Conservation (phyloP, 192 early-diverging fungal genomes). For the Podila epicladia region DNA sequence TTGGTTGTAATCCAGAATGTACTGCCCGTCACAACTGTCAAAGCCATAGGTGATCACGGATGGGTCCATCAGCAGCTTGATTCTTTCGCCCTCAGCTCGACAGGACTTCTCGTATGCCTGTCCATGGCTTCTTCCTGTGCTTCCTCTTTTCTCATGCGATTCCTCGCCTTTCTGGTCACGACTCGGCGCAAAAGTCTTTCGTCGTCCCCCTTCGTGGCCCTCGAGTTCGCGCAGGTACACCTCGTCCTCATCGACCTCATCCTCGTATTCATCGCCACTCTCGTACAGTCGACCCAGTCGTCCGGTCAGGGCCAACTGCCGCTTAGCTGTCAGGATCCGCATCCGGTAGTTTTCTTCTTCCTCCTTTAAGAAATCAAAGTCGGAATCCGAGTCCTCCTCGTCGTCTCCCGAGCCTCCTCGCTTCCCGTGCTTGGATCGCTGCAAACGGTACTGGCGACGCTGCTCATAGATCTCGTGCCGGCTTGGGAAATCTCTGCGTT, state of each 20-base stretch:
- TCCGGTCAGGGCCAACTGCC: slow-evolving; percentile 1
- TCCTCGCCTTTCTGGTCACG: no score
- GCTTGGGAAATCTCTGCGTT: neutral
- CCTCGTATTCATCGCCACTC: neutral
- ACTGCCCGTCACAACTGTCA: slow-evolving; percentile 40
- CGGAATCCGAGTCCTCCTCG: slow-evolving; percentile 37
- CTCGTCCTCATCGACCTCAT: slow-evolving; percentile 7
- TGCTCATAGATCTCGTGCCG: slow-evolving; percentile 13
- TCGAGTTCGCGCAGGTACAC: neutral
- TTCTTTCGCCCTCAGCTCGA: neutral
- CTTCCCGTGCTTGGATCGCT: slow-evolving; percentile 7
- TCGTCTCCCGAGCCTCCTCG: slow-evolving; percentile 29
- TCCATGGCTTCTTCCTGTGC: no score
- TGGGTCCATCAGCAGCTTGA: slow-evolving; percentile 30
- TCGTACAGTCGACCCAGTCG: slow-evolving; percentile 4
- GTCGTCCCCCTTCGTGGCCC: no score
- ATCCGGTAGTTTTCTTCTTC: slow-evolving; percentile 42
- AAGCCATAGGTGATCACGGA: slow-evolving; percentile 48
- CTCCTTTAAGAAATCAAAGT: slow-evolving; percentile 41
- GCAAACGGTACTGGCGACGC: slow-evolving; percentile 2
- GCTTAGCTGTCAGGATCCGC: slow-evolving; percentile 13
- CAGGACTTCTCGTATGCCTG: no score
- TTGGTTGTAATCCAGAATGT: slow-evolving; percentile 47
- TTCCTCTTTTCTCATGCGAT: no score
- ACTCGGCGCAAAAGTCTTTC: no score